Percentiles rank a stretch among this genome's conserved stretches.
These are phyloP conservation scores for Achlya hypogyna DNA, from an alignment of 352 stramenopile genomes.

Conservation along the genomic window DNA sequence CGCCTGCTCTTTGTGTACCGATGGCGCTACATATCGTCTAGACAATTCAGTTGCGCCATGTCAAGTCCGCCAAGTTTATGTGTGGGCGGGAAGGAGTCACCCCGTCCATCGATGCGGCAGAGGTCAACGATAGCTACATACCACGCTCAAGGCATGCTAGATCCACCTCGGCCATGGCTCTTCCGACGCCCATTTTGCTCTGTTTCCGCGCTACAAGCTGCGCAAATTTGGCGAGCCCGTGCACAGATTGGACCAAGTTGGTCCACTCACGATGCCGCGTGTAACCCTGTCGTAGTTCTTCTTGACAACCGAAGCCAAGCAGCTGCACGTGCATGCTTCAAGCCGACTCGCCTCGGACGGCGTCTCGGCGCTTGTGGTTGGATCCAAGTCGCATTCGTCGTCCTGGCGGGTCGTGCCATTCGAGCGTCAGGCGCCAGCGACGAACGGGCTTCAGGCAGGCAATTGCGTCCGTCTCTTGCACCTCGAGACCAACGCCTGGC, in stretches of 20 bases:
- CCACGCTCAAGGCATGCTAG: slow-evolving; percentile 22
- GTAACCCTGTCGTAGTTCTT: neutral
- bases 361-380: slow-evolving; percentile 33
- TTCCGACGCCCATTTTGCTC: slow-evolving; percentile 37
- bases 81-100: slow-evolving; percentile 32
- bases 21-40: no score
- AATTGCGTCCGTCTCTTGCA: slow-evolving; percentile 52
- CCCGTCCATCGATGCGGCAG: slow-evolving; percentile 27
- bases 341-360: slow-evolving; percentile 34
- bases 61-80: slow-evolving; percentile 53
- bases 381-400: slow-evolving; percentile 45
- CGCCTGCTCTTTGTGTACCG: no score
- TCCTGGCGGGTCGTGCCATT: slow-evolving; percentile 50
- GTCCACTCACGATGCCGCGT: neutral
- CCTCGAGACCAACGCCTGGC: slow-evolving; percentile 55
- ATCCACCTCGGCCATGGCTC: slow-evolving; percentile 40
- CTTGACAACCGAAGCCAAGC: slow-evolving; percentile 28
- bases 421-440: slow-evolving; percentile 33
- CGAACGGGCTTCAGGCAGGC: slow-evolving; percentile 23
- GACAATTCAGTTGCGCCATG: slow-evolving; percentile 49
- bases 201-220: slow-evolving; percentile 55
- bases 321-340: slow-evolving; percentile 41
- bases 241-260: slow-evolving; percentile 61
- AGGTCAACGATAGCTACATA: slow-evolving; percentile 26
- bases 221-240: slow-evolving; percentile 52